Evolutionary conservation across 805 yeast genomes (phyloP).

Genomic region (Ogataea corticis): DNA sequence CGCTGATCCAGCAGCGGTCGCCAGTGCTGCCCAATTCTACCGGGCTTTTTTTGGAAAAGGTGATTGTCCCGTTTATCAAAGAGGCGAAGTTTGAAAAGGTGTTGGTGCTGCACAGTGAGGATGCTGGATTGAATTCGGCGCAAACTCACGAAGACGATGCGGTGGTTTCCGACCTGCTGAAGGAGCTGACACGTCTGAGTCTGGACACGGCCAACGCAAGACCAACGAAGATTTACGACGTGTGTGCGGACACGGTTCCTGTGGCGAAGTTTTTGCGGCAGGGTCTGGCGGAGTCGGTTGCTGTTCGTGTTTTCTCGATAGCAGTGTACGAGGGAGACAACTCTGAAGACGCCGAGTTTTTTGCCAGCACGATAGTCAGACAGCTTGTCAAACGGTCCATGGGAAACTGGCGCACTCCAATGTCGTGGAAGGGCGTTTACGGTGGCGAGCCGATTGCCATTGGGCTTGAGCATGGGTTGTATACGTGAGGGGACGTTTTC

Average conservation of each 20-base stretch:
- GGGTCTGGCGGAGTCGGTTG: background rate
- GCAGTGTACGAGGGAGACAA: conserved; percentile 93
- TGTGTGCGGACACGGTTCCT: background rate
- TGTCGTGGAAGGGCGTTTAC: conserved; percentile 83
- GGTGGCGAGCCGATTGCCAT: conserved; percentile 69
- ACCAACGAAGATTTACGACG: background rate
- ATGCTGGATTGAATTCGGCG: conserved; percentile 49
- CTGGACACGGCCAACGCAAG: background rate
- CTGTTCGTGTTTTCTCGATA: conserved; percentile 29
- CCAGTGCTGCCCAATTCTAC: conserved; percentile 74
- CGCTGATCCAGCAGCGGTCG: conserved; percentile 78
- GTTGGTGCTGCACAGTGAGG: conserved; percentile 69
- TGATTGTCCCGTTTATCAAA: conserved; percentile 50
- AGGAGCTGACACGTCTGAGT: background rate
- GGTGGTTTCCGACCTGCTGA: background rate
- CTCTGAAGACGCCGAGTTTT: conserved; percentile 60
- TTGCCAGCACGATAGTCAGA: conserved; percentile 43
- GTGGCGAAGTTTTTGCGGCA: background rate
- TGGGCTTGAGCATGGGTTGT: conserved; percentile 78
- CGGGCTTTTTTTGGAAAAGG: conserved; percentile 48
- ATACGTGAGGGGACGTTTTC: conserved; percentile 31
- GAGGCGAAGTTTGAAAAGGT: conserved; percentile 44
- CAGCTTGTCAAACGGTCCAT: conserved; percentile 17
- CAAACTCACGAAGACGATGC: conserved; percentile 4
- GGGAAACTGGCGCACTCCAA: conserved; percentile 51